Evolutionary conservation across 1,284 basidiomycete species (phyloP), one percentile per base, ranked within the genome.

Genomic region (Rhodotorula glutinis): DNA sequence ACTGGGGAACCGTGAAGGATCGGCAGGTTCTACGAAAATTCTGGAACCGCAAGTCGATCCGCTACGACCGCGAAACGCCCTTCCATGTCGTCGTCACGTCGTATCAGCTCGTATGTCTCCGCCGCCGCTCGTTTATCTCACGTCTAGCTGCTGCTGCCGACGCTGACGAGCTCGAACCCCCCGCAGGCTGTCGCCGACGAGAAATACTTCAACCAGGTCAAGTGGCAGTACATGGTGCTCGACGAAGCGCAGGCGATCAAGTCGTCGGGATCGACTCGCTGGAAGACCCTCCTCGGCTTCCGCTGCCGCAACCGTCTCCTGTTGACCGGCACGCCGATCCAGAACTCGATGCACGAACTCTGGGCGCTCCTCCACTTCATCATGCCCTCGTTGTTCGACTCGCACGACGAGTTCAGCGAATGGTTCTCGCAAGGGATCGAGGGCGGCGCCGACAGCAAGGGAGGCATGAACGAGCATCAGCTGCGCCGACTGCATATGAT

Each of bases 401-500:
- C 94, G 44, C 95, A 98, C 77, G 94, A 98, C 77, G 96, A 99
- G 81, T 99, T 99, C 82, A 93, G 91, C 78, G 96, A 98, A 79
- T 99, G 96, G 96, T 99, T 99, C 81, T 97, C 95, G 30, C 98
- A 98, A 79, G 96, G 98, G 77, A 98, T 98, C 66, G 96, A 98
- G 82, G 91, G 91, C 25, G 79, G 80, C 54, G 92, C 83, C 30
- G 91, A 92, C 80, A 93, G 93, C 78, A 92, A 92, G 74, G 90
- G 89, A 16, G 87, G 88, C 78, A 83, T 98, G 74, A 98, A 97
- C 78, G 94, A 97, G 77, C 89, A 97, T 79, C 96, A 99, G 79
- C 82, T 99, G 49, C 86, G 92, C 64, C 87, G 96, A 63, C 81
- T 99, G 69, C 96, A 99, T 78, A 98, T 98, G 92, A 98, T 99